Conservation (phyloP, 2,329 filamentous ascomycete species). For the Verticillium klebahnii region DNA sequence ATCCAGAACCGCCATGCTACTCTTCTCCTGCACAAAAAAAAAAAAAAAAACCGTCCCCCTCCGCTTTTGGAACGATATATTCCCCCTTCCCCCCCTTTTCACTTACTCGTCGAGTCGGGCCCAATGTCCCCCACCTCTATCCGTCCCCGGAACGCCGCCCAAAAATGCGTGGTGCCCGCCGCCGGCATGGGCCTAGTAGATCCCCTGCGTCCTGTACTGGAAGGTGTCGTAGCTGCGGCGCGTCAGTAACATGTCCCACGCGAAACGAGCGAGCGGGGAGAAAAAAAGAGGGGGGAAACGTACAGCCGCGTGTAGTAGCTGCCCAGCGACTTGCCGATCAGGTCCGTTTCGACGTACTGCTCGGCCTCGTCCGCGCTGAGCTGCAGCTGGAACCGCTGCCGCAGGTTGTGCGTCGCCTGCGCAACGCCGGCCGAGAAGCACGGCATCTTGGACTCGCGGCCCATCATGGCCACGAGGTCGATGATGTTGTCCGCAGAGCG, state of each 20-base stretch:
- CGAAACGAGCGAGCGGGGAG: conserved; percentile 7
- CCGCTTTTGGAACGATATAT: not conserved
- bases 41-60: not conserved
- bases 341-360: conserved; percentile 72
- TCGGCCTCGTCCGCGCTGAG: conserved; percentile 79
- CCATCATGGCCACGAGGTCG: conserved; percentile 81
- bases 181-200: conserved; percentile 53
- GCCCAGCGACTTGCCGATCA: conserved; percentile 75
- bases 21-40: not conserved
- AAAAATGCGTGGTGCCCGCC: not conserved
- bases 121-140: not conserved
- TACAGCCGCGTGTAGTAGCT: conserved; percentile 85
- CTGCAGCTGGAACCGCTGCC: conserved; percentile 76
- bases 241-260: conserved; percentile 12
- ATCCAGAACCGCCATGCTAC: conserved; percentile 4
- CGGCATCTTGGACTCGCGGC: conserved; percentile 76
- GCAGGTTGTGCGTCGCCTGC: conserved; percentile 63
- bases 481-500: conserved; percentile 77
- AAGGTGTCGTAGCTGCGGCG: conserved; percentile 69
- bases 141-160: not conserved
- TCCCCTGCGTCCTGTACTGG: conserved; percentile 83
- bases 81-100: not conserved
- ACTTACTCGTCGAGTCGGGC: not conserved
- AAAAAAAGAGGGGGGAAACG: conserved; percentile 25
- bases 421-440: conserved; percentile 73